These are phyloP conservation scores for Cyclocybe cylindracea DNA, from an alignment of 768 basidiomycete genomes.

Conservation along the genomic window DNA sequence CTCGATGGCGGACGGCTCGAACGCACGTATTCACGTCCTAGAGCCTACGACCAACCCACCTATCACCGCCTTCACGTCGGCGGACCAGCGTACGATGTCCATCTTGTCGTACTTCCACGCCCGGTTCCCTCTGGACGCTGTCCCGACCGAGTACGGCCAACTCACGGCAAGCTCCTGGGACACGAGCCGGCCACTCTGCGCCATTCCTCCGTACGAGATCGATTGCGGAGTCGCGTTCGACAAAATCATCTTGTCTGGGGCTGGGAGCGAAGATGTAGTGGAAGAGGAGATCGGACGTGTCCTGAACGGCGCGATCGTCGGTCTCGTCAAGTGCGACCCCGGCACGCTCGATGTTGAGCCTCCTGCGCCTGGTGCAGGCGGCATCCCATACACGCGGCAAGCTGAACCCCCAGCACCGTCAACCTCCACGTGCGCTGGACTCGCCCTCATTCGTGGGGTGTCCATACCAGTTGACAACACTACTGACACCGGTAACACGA, in stretches of 20 bases:
- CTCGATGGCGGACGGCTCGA: slow-evolving; percentile 3
- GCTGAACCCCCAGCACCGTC: slow-evolving; percentile 54
- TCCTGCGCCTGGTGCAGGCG: slow-evolving; percentile 1
- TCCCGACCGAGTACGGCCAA: slow-evolving; percentile 26
- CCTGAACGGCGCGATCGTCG: slow-evolving; percentile 82
- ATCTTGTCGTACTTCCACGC: slow-evolving; percentile 81
- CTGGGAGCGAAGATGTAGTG: slow-evolving; percentile 80
- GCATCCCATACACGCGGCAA: slow-evolving; percentile 62
- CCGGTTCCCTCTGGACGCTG: slow-evolving; percentile 25
- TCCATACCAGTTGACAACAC: slow-evolving; percentile 7
- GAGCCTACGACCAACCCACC: slow-evolving; percentile 44
- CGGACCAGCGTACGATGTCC: slow-evolving; percentile 71
- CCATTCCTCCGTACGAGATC: slow-evolving; percentile 72
- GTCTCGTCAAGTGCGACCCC: slow-evolving; percentile 57
- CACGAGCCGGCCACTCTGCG: slow-evolving; percentile 65
- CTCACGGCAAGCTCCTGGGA: slow-evolving; percentile 59
- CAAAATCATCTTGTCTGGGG: slow-evolving; percentile 65
- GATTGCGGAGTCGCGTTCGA: slow-evolving; percentile 58
- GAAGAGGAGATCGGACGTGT: slow-evolving; percentile 67
- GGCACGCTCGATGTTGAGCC: slow-evolving; percentile 35
- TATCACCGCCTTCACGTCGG: slow-evolving; percentile 49
- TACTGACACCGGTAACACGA: slow-evolving; percentile 13
- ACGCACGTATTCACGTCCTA: slow-evolving; percentile 40
- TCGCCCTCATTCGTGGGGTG: slow-evolving; percentile 72
- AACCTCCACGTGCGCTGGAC: slow-evolving; percentile 67